Base-by-base conservation (phyloP, 2,329 filamentous ascomycete genomes). In the Colletotrichum acutatum region DNA sequence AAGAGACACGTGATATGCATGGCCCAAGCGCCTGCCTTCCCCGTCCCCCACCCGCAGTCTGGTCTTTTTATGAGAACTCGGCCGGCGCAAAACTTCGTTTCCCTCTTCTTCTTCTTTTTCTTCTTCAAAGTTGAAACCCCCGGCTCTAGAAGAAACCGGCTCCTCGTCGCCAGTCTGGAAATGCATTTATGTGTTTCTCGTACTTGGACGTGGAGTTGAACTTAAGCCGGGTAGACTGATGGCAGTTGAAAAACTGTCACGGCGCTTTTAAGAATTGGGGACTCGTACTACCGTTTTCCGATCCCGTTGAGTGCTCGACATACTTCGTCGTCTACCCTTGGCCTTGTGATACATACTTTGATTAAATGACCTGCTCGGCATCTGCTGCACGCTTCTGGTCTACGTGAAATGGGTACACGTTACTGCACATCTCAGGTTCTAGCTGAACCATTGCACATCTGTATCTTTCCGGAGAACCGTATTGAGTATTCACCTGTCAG, bases 291-390 rank as follows among this genome's bases (percentile, higher is more conserved):
- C 83, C 82, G 84, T 89, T 87, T 84, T 85, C 85, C 88, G 87
- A 86, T 90, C 88, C 89, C 89, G 89, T 91, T 90, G 87, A 89
- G 88, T 86, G 86, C 82, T 86, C 88, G 86, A 90, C 88, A 90
- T 88, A 67, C 52, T 73, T 71, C 37, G 37, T 61, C 24, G 54
- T 37, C 22, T 22, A 24, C 42, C 42, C 19, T 22, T 49, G 7
- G 42, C 19, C 8, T 49, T 49, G 19, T 22, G 42, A 49, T n/a
- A n/a, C n/a, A n/a, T n/a, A n/a, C n/a, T n/a, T n/a, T n/a, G n/a
- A n/a, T n/a, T 9, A n/a, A 22, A 49, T 5, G 19, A 19, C 19
- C 42, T 6, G 6, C 8, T 9, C 6, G 42, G 7, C 42, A 11
- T 49, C 1, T 1, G 7, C 19, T 53, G 46, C 19, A 5, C 16